Percentiles rank a stretch among this genome's conserved stretches.
These are phyloP conservation scores for Mollisiaceae sp. DNA, from an alignment of 2,329 filamentous ascomycete genomes.

Conservation along the genomic window DNA sequence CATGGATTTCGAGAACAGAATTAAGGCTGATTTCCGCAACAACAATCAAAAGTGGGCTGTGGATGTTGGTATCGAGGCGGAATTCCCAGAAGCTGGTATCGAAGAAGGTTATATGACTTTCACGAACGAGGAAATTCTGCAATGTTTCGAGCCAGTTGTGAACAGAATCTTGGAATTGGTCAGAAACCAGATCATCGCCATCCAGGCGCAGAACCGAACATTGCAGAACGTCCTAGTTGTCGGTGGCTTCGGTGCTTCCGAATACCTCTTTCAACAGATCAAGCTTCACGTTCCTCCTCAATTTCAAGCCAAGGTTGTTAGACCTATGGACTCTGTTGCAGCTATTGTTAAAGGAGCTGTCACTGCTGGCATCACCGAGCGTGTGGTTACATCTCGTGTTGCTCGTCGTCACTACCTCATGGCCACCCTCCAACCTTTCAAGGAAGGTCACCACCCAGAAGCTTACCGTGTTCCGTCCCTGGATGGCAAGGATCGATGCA, in stretches of 20 bases:
- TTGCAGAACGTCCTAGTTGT: slow-evolving; percentile 97
- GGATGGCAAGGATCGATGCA: slow-evolving; percentile 97
- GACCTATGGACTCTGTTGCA: slow-evolving; percentile 98
- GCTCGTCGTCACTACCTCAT: slow-evolving; percentile 98
- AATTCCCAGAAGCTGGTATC: slow-evolving; percentile 96
- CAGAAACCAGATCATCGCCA: slow-evolving; percentile 97
- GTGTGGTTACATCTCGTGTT: slow-evolving; percentile 95
- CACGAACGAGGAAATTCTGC: slow-evolving; percentile 97
- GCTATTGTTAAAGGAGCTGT: slow-evolving; percentile 99
- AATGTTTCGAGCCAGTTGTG: slow-evolving; percentile 98
- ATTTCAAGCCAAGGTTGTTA: slow-evolving; percentile 97
- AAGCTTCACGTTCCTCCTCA: slow-evolving; percentile 97
- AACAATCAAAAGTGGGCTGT: slow-evolving; percentile 99
- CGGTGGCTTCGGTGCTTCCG: slow-evolving; percentile 96
- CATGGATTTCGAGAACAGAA: slow-evolving; percentile 99
- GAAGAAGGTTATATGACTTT: slow-evolving; percentile 99
- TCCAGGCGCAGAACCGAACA: slow-evolving; percentile 93
- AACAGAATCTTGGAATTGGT: slow-evolving; percentile 96
- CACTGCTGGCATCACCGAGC: slow-evolving; percentile 95
- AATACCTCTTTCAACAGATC: slow-evolving; percentile 99
- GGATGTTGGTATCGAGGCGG: slow-evolving; percentile 96
- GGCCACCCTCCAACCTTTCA: slow-evolving; percentile 98
- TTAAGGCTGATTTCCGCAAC: slow-evolving; percentile 99
- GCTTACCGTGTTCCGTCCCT: slow-evolving; percentile 96
- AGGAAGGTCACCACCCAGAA: slow-evolving; percentile 97